Conservation (phyloP, 305 asterid species). For the Fraxinus albicans region DNA sequence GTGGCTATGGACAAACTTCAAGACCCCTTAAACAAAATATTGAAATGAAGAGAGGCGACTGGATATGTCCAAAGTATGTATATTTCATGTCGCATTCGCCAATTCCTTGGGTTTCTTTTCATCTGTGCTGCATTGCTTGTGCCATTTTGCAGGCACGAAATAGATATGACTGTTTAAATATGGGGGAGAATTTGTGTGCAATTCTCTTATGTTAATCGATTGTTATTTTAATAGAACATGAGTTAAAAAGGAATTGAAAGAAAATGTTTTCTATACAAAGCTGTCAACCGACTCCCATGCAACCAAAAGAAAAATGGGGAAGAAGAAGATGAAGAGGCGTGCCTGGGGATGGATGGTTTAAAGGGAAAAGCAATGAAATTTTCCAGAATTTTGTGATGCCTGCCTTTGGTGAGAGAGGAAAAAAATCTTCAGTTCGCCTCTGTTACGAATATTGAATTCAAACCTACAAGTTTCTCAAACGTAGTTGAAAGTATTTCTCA, state of each 20-base stretch:
- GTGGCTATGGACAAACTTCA: conserved; percentile 36
- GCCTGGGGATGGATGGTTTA: background rate
- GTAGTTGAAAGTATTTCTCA: background rate
- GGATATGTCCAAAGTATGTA: conserved; percentile 88
- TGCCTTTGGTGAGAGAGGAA: background rate
- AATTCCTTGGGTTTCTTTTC: background rate
- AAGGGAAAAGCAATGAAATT: background rate
- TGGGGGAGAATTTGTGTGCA: background rate
- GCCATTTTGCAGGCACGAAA: background rate
- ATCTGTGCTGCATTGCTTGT: background rate
- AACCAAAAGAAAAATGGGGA: background rate
- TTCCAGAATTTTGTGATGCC: background rate
- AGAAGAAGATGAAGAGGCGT: background rate
- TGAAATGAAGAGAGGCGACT: conserved; percentile 94
- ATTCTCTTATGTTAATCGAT: background rate
- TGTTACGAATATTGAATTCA: background rate
- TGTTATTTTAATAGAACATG: background rate
- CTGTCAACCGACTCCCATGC: background rate
- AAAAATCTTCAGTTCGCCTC: no score
- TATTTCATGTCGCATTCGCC: background rate
- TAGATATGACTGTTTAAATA: background rate
- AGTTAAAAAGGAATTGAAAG: background rate
- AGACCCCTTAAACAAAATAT: conserved; percentile 57
- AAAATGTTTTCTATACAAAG: background rate
- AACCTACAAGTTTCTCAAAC: background rate